Percentiles rank a stretch among this genome's conserved stretches.
These are phyloP conservation scores for Pseudogymnoascus sp. DNA, from an alignment of 2,329 filamentous ascomycete species.

Conservation along the genomic window DNA sequence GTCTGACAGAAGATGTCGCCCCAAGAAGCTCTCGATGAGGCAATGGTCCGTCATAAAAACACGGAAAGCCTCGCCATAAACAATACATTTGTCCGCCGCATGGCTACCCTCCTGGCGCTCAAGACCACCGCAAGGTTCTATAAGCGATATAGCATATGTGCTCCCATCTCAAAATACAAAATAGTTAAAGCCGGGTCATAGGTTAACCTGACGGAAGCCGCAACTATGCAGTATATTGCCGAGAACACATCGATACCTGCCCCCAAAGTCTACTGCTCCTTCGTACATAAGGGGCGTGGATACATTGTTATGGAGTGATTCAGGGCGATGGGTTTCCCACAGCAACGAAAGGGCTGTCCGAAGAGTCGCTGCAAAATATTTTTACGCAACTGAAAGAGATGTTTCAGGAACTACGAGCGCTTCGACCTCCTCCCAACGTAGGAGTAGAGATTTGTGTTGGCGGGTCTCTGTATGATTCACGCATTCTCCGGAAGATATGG, in stretches of 20 bases:
- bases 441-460: constrained; percentile 14
- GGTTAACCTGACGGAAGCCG: constrained; percentile 31
- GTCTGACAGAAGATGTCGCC: neutral
- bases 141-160: neutral
- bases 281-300: constrained; percentile 30
- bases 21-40: neutral
- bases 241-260: constrained; percentile 37
- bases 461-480: constrained; percentile 23
- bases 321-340: constrained; percentile 20
- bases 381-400: constrained; percentile 13
- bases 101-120: neutral
- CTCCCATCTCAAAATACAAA: neutral
- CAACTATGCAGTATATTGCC: constrained; percentile 34
- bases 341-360: constrained; percentile 11
- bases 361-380: constrained; percentile 11
- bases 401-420: constrained; percentile 12
- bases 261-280: constrained; percentile 37
- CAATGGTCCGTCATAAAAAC: neutral
- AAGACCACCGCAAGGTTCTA: neutral
- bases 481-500: constrained; percentile 16
- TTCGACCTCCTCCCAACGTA: neutral
- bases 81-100: neutral
- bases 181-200: constrained; percentile 13
- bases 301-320: constrained; percentile 41
- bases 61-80: neutral